phyloP scores from a whole-genome alignment of 1,284 basidiomycete genomes.

The Trametes sp. region DNA sequence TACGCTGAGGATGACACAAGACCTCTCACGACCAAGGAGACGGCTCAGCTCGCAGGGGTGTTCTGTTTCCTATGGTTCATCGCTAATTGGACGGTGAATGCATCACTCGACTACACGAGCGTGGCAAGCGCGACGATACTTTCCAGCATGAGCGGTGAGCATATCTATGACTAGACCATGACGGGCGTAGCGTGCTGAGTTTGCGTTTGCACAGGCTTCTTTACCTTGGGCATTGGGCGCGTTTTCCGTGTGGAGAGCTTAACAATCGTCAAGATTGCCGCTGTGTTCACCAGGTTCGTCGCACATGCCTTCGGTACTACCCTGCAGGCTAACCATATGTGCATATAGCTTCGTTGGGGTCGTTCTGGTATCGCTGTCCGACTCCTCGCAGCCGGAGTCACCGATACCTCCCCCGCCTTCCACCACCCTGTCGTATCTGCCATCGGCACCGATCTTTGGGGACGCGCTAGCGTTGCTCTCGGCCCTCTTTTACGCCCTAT shows the following conservation, averaged over 20 bases:
- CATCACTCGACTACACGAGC: constrained; percentile 83
- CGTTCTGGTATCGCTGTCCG: constrained; percentile 84
- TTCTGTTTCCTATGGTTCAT: constrained; percentile 92
- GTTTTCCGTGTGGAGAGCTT: constrained; percentile 85
- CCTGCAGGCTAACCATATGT: constrained; percentile 7
- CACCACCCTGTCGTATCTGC: constrained; percentile 17
- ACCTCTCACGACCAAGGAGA: constrained; percentile 74
- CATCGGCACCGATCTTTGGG: constrained; percentile 60
- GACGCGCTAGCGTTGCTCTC: constrained; percentile 85
- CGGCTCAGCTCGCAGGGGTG: constrained; percentile 74
- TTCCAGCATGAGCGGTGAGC: constrained; percentile 87
- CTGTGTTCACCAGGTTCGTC: constrained; percentile 81
- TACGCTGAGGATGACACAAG: constrained; percentile 30
- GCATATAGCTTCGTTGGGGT: constrained; percentile 82
- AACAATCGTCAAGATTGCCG: constrained; percentile 78
- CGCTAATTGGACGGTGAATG: constrained; percentile 91
- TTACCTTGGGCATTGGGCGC: constrained; percentile 90
- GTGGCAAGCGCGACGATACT: constrained; percentile 93
- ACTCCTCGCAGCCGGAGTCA: constrained; percentile 54
- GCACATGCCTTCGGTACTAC: not conserved
- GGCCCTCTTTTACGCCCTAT: constrained; percentile 89
- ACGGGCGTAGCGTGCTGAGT: constrained; percentile 1
- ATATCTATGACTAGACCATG: not conserved
- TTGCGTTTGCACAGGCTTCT: constrained; percentile 75
- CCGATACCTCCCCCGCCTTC: constrained; percentile 20